phyloP scores from a whole-genome alignment of 2,329 filamentous ascomycete genomes.

The Pseudogymnoascus sp. region DNA sequence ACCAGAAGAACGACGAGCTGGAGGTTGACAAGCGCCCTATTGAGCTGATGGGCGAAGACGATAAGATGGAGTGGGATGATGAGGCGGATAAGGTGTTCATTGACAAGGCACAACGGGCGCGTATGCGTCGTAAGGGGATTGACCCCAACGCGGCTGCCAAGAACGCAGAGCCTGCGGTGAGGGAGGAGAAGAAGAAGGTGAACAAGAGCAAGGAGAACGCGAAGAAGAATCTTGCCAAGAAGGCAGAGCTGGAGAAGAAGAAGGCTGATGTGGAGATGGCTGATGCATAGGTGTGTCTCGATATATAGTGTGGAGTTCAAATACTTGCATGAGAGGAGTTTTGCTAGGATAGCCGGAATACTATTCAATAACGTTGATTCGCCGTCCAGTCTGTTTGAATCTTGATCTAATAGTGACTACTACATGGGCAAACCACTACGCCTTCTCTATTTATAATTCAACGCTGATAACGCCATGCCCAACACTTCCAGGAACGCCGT shows the following conservation, averaged over 20 bases:
- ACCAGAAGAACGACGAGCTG: slow-evolving; percentile 37
- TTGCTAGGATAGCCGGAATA: slow-evolving; percentile 8
- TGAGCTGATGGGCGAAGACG: slow-evolving; percentile 36
- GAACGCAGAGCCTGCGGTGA: slow-evolving; percentile 8
- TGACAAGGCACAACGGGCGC: slow-evolving; percentile 62
- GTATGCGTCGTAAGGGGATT: slow-evolving; percentile 64
- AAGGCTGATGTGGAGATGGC: slow-evolving; percentile 5
- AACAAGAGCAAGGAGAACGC: slow-evolving; percentile 17
- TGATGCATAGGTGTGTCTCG: not conserved
- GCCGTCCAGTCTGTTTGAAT: too few species aligned
- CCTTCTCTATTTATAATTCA: not conserved
- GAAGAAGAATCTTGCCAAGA: slow-evolving; percentile 9
- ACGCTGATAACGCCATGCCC: not conserved
- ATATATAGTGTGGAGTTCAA: not conserved
- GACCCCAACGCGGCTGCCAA: slow-evolving; percentile 41
- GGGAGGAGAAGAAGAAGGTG: slow-evolving; percentile 20
- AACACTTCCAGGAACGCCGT: not conserved
- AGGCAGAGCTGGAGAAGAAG: slow-evolving; percentile 2
- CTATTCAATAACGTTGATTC: not conserved
- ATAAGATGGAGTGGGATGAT: slow-evolving; percentile 68
- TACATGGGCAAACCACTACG: too few species aligned
- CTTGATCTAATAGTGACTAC: too few species aligned
- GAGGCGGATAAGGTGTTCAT: slow-evolving; percentile 65
- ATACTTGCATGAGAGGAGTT: not conserved
- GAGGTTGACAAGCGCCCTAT: slow-evolving; percentile 65